Evolutionary conservation across 768 basidiomycete species (phyloP), one percentile per base, ranked within the genome.

Genomic region (Naganishia vishniacii): DNA sequence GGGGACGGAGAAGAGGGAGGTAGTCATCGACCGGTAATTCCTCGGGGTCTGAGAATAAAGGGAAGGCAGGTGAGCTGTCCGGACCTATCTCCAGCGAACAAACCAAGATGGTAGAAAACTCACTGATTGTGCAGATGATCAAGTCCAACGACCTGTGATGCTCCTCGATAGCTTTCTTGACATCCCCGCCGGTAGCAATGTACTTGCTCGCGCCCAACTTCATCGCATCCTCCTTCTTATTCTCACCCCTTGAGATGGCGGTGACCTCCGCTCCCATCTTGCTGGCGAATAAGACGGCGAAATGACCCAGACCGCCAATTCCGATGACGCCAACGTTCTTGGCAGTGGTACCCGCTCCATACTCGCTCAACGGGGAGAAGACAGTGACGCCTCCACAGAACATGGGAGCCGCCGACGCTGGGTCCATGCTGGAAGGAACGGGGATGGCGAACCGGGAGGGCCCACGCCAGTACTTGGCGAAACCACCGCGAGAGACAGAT

Each of bases 321-420:
- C 84, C 84, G 58, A 85, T 75, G 48, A 86, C 72, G 31, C 83
- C 84, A 61, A 86, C 81, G 53, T 78, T 12, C n/a, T 44, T 44
- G 13, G 42, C 42, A 18, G 42, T 44, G 42, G 83, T 82, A 0
- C 83, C 84, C 62, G 62, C 69, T 18, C 81, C 81, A 70, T 82
- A 80, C 26, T 80, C 75, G 20, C 77, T 76, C 23, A 85, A 76
- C 3, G 84, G 84, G 0, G 82, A 83, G 75, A 78, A 84, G 2
- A 83, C 81, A 0, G 83, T 84, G n/a, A 84, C 69, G 1, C 83
- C 83, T 1, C 78, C 84, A 67, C 83, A 85, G 45, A 84, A 71
- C 80, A 85, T 79, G 3, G 83, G 82, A 0, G 83, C 83, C 1
- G 82, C 82, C 31, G 31, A 32, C 11, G 48, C 26, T 20, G 48